These are phyloP conservation scores for Beauveria caledonica DNA, from an alignment of 2,329 filamentous ascomycete genomes.

Conservation along the genomic window DNA sequence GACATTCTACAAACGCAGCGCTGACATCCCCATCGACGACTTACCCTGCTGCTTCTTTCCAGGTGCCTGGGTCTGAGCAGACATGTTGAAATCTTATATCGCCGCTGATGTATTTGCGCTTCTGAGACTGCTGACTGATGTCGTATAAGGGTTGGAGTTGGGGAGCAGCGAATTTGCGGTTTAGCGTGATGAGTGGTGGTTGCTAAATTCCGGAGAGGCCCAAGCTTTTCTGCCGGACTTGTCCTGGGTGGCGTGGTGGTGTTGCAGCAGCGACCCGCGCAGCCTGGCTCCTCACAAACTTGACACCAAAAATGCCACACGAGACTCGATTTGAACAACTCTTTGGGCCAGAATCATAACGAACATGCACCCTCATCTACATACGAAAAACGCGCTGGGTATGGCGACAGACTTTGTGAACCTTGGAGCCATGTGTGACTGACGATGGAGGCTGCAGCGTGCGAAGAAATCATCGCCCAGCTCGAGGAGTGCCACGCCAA, in stretches of 20 bases:
- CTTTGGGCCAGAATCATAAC: background rate
- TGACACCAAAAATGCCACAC: background rate
- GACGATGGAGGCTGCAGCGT: slow-evolving; percentile 51
- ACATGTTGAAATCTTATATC: slow-evolving; percentile 28
- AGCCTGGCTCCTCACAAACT: background rate
- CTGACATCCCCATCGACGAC: slow-evolving; percentile 12
- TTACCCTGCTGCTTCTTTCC: slow-evolving; percentile 66
- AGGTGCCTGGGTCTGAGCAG: slow-evolving; percentile 35
- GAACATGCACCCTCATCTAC: slow-evolving; percentile 93
- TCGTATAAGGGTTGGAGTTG: background rate
- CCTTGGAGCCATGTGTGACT: slow-evolving; percentile 9
- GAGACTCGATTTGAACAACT: background rate
- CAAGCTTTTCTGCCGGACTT: slow-evolving; percentile 19
- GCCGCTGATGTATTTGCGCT: background rate
- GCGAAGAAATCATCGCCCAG: slow-evolving; percentile 86
- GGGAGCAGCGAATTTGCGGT: background rate
- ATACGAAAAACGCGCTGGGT: slow-evolving; percentile 89
- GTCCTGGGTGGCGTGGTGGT: background rate
- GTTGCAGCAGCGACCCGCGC: background rate
- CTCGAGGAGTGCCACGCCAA: slow-evolving; percentile 92
- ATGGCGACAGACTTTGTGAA: slow-evolving; percentile 16
- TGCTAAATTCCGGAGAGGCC: slow-evolving; percentile 19
- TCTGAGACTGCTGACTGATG: background rate
- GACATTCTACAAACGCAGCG: background rate
- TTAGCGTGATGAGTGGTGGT: slow-evolving; percentile 1